Base-by-base conservation (phyloP, 306 rosid species). In the Glycine soja region DNA sequence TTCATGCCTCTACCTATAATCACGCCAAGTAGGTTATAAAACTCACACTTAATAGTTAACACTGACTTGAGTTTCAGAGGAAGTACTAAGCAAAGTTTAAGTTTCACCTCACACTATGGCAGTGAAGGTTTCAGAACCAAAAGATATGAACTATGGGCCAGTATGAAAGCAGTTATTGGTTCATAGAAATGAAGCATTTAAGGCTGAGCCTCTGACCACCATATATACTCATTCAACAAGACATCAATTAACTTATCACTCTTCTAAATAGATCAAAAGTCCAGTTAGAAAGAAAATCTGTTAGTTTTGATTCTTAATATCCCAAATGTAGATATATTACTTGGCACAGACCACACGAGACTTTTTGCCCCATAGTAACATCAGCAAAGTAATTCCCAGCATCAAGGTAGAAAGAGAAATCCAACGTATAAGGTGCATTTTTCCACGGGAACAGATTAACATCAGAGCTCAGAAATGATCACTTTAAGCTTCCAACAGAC, bases 211-310 rank as follows among this genome's bases (percentile, higher is more conserved):
- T 9, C 57, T 12, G 14, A 38, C 15, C 65, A 43, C 54, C 24
- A 72, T 1, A 56, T 75, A 6, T 18, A 43, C 78, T 9, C 14
- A 16, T 40, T 56, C 42, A 74, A 42, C 79, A 75, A n/a, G 65
- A 58, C 43, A 38, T 38, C 43, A 38, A 38, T 38, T 4, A 38
- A 38, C 43, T 38, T 38, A 38, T 38, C 43, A 38, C 43, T 0
- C 43, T 38, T 38, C 43, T 38, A 7, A 38, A 38, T 38, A 7
- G 43, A 38, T 38, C 43, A 38, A 7, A 38, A 38, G 43, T 38
- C 43, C 43, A 38, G 6, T 38, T 4, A 38, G 43, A 38, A 38
- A 38, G 43, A 38, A 38, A 30, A 11, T 58, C 46, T 30, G 47
- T 15, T 6, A 38, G 7, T 13, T 77, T 51, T 53, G 36, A 34